Conservation (phyloP, 805 yeast genomes). For the Suhomyces tanzawaensis region DNA sequence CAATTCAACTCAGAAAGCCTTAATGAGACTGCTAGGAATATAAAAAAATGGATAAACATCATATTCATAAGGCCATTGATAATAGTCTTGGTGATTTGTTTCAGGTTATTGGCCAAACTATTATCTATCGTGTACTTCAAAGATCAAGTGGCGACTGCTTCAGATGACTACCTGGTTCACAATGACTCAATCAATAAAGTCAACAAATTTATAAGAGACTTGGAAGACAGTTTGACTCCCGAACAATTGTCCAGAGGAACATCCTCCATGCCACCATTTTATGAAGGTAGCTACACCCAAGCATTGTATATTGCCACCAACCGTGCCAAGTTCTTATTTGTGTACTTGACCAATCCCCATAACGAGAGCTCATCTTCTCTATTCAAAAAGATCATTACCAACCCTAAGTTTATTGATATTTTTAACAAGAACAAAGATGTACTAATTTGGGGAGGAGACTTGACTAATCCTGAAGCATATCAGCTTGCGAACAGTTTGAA, state of each 20-base stretch:
- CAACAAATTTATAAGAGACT: constrained; percentile 46
- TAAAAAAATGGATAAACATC: constrained; percentile 9
- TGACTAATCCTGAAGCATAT: constrained; percentile 75
- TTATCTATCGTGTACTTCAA: constrained; percentile 25
- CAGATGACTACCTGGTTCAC: background rate
- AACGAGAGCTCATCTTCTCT: constrained; percentile 61
- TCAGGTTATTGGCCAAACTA: constrained; percentile 23
- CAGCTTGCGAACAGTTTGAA: constrained; percentile 76
- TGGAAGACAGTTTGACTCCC: constrained; percentile 46
- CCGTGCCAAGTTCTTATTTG: constrained; percentile 68
- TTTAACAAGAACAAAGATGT: constrained; percentile 46
- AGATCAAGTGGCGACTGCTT: constrained; percentile 9
- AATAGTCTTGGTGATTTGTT: constrained; percentile 19
- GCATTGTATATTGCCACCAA: constrained; percentile 70
- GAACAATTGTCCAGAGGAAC: constrained; percentile 13
- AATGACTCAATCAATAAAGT: constrained; percentile 55
- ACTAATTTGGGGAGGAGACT: constrained; percentile 85
- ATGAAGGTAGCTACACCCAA: constrained; percentile 76
- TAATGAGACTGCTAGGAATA: constrained; percentile 2
- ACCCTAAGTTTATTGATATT: constrained; percentile 45
- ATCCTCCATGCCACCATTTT: constrained; percentile 42
- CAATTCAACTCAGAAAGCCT: constrained; percentile 19
- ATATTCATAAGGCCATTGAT: constrained; percentile 26
- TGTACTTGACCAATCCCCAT: constrained; percentile 69
- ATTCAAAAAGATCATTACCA: constrained; percentile 52